phyloP scores from a whole-genome alignment of 495 filamentous ascomycete species.

The Hyaloscypha hepaticicola region DNA sequence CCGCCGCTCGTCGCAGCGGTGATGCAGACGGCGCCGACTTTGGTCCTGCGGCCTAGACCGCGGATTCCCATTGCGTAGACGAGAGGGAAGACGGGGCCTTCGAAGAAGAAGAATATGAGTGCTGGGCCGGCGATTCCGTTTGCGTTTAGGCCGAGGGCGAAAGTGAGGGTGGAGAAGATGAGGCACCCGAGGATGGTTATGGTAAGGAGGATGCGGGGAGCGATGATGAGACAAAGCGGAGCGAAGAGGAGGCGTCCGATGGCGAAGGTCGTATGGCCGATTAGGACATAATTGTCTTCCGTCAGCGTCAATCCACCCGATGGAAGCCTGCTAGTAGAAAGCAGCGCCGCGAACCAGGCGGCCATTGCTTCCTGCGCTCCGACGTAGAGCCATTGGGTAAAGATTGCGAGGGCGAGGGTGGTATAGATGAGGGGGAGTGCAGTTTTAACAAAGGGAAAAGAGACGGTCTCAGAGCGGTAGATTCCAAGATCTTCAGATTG shows the following conservation, averaged over 20 bases:
- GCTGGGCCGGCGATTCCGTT: conserved; percentile 56
- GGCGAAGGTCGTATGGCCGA: conserved; percentile 48
- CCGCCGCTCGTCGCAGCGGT: conserved; percentile 67
- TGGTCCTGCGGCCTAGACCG: conserved; percentile 68
- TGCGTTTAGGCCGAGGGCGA: conserved; percentile 47
- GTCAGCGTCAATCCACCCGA: conserved; percentile 53
- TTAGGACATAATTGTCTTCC: conserved; percentile 49
- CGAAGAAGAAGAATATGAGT: conserved; percentile 64
- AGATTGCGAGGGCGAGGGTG: conserved; percentile 57
- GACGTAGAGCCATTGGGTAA: conserved; percentile 74
- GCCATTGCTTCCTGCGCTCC: conserved; percentile 70
- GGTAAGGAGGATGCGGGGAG: conserved; percentile 54
- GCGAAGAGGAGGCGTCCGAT: conserved; percentile 48
- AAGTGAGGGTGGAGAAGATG: conserved; percentile 39
- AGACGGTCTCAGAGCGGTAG: conserved; percentile 30
- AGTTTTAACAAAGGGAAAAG: conserved; percentile 40
- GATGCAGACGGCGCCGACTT: conserved; percentile 64
- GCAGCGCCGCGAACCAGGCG: conserved; percentile 57
- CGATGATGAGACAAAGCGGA: conserved; percentile 49
- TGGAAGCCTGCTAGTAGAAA: conserved; percentile 43
- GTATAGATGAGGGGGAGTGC: conserved; percentile 42
- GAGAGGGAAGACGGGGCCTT: conserved; percentile 69
- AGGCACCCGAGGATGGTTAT: conserved; percentile 45
- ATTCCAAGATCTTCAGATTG: conserved; percentile 35
- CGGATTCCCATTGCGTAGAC: conserved; percentile 68